Evolutionary conservation across 805 yeast species (phyloP), one percentile per base, ranked within the genome.

Genomic region (Wickerhamomyces tratensis): DNA sequence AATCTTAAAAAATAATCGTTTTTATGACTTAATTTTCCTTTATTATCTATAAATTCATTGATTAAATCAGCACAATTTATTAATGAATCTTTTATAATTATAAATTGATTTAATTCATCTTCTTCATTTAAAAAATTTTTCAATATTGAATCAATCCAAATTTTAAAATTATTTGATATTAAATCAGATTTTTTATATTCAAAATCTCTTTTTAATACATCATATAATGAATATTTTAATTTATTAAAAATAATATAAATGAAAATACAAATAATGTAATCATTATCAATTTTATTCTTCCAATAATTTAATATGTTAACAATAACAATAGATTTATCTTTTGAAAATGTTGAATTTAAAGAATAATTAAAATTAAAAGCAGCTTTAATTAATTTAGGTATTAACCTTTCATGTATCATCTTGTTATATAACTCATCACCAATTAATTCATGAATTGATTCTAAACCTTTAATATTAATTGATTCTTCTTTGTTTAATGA

Each of bases 371-470:
- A 25, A 25, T 36, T 25, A 10, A 35, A 5, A 13, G 25, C 38
- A 39, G 41, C 35, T 29, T 37, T 35, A 6, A 44, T 47, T 8
- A 60, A 34, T 11, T 47, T 46, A 2, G 63, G 63, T 7, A 55
- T n/a, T 2, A 54, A 37, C 27, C 46, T 45, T 25, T 44, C 38
- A 13, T 46, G 49, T 6, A 65, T 40, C 15, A 50, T 36, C 9
- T 43, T 38, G 4, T 46, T 42, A 31, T 52, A 51, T 11, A 47
- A 44, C 5, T 44, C 46, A 6, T 52, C 54, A 7, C 64, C 65
- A 26, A 58, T 49, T 5, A 66, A 53, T 40, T 65, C 68, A 25
- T 57, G 50, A 56, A 69, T 64, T 6, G 61, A 45, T 6, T 46
- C 43, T 25, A 68, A 43, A 5, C 53, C 59, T 9, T 47, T 46